phyloP scores from a whole-genome alignment of 495 filamentous ascomycete species.

The Glonium stellatum region DNA sequence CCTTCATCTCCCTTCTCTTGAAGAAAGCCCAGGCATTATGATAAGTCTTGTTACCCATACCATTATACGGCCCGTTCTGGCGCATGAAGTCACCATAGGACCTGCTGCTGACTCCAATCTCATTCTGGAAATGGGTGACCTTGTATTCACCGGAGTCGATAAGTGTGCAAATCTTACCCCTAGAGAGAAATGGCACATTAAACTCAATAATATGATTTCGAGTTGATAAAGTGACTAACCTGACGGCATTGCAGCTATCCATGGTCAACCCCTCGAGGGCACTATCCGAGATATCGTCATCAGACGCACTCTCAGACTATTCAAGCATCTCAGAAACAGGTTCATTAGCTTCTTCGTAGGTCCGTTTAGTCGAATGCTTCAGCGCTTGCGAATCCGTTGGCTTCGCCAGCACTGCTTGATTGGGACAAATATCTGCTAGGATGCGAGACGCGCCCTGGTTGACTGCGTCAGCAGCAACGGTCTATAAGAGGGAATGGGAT shows the following conservation, averaged over 20 bases:
- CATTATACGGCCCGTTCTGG: slow-evolving; percentile 34
- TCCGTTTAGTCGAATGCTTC: background rate
- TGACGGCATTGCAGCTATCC: slow-evolving; percentile 1
- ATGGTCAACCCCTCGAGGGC: background rate
- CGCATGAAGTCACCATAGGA: slow-evolving; percentile 37
- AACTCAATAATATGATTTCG: background rate
- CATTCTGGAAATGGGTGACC: slow-evolving; percentile 40
- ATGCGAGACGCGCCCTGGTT: background rate
- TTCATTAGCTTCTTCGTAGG: background rate
- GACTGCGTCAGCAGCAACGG: background rate
- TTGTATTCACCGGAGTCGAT: slow-evolving; percentile 44
- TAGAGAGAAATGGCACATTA: slow-evolving; percentile 4
- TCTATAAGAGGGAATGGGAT: background rate
- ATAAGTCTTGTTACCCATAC: slow-evolving; percentile 29
- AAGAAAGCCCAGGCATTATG: slow-evolving; percentile 38
- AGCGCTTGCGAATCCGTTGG: background rate
- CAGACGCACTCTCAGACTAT: background rate
- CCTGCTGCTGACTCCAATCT: slow-evolving; percentile 35
- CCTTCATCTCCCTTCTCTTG: slow-evolving; percentile 38
- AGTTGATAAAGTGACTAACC: background rate
- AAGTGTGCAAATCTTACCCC: slow-evolving; percentile 40
- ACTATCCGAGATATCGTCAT: background rate
- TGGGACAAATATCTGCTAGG: background rate
- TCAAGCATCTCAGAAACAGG: no score
- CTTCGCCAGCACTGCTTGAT: background rate